Base-by-base conservation (phyloP, 1,284 basidiomycete genomes). In the Marasmius tenuissimus region DNA sequence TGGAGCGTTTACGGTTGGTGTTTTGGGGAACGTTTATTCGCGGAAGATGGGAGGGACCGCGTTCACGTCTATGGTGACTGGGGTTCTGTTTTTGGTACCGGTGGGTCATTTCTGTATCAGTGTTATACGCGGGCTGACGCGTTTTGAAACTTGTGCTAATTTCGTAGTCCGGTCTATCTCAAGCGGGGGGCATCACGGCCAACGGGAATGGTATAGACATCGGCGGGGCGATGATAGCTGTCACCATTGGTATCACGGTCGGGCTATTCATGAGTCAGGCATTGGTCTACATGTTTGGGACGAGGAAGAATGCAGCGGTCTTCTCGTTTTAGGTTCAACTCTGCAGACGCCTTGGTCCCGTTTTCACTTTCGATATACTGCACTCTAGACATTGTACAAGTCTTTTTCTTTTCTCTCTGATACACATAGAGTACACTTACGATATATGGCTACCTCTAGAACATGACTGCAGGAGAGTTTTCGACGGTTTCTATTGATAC, bases 401-500 rank as follows among this genome's bases (percentile, higher is more conserved):
- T 52, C n/a, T 27, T 22, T 7, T 52, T 34, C 11, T 34, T 52
- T 52, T 52, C 55, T 37, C 47, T 58, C 45, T 59, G 57, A 53
- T 48, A 40, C 49, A 50, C 48, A 34, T 52, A 11, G 40, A 33
- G 20, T 38, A 57, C 39, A 22, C 45, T 20, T 58, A 58, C 38
- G 50, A 58, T 16, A 22, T 45, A 40, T 57, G 58, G 39, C 38
- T 35, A 42, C 54, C 63, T 62, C 74, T 81, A 93, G 78, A 97
- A 93, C 77, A 94, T 87, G 16, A 97, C 95, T 14, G 96, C 95
- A 0, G 94, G 87, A 35, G 93, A 89, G 72, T 89, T 92, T 78
- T 96, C 95, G 67, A 97, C 91, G 64, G 84, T 86, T 65, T 94
- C 94, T 69, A 97, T 85, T 57, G 94, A 90, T 20, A 96, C 94